Evolutionary conservation across 163 green algal species (phyloP), one percentile per base, ranked within the genome.

Genomic region (Smithsoniella earleae): DNA sequence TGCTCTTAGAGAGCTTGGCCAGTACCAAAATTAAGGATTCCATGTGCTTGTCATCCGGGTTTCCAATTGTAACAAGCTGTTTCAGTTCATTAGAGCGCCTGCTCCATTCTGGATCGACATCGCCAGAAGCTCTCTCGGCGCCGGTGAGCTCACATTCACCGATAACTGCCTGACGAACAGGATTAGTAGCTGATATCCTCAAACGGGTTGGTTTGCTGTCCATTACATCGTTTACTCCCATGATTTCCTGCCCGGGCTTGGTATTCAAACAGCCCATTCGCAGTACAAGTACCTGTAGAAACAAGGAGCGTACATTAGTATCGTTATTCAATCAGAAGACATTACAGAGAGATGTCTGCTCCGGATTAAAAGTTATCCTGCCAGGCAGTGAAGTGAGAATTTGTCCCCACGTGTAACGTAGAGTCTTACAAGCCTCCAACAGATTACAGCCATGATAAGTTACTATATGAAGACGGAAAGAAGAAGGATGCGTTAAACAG

Each of bases 1-100:
- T 69, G n/a, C 27, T 5, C 58, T 69, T 69, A 31, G 34, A 30
- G 22, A 69, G 58, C 27, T 69, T 33, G 3, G 58, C 58, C 10
- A 69, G 34, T 8, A 30, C 43, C 30, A 31, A 25, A 1, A 69
- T 69, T 30, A 45, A 69, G 4, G 58, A 34, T 33, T 69, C 58
- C 16, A 34, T 37, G 25, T 33, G 58, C 16, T 36, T 30, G 58
- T 69, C 58, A 16, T 30, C 27, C 16, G 58, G 58, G 25, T 13
- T 10, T 13, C 10, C 13, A 13, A 10, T 10, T 10, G 10, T 10
- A 49, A 49, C 13, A 13, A 22, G 40, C 10, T 49, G 40, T 49
- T 49, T 49, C 10, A 49, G 40, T 22, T 49, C 40, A 49, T 49
- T 13, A 49, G 40, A 49, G 10, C 40, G 10, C 40, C 13, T 13